Evolutionary conservation across 176 grass and related monocot species (phyloP), one percentile per base, ranked within the genome.

Genomic region (Oryza rufipogon): DNA sequence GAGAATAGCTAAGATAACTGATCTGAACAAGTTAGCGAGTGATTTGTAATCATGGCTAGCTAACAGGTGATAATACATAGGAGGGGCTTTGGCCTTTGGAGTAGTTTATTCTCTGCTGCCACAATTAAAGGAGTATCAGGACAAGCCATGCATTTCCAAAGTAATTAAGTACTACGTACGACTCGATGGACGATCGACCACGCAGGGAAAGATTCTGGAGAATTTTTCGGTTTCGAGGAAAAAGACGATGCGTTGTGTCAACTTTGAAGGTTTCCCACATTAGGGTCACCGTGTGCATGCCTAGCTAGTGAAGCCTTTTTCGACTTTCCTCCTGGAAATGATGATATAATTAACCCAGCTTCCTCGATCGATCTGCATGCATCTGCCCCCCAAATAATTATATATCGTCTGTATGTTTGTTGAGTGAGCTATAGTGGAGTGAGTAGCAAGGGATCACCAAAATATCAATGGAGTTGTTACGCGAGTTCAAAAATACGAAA

Each of bases 281-380:
- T 48, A 26, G 45, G 42, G 44, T 23, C 71, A 48, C 22, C 42
- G 13, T 48, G 6, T 25, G 32, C 47, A 56, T 58, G 54, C 7
- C 17, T 58, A 58, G 17, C 54, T 58, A 58, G 19, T 14, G 20
- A 73, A 71, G 38, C 69, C 38, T 0, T 46, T 46, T 25, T 48
- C 70, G 13, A 48, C 22, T 23, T 48, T 73, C 71, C 26, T 28
- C n/a, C 13, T 47, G 45, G 47, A 74, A 74, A 74, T 28, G 71
- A 51, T 51, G 19, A 63, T 63, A 63, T 63, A 63, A 41, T 41
- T 63, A 63, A 4, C 58, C n/a, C 30, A 3, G 30, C 2, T 51
- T 17, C 71, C n/a, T 74, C 13, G 44, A 74, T 74, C 13, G 44
- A 74, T 74, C 71, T 74, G n/a, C 71, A 56, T 19, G 54, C 54